Conservation (phyloP, 345 rosid species). For the Xanthoceras sorbifolium region DNA sequence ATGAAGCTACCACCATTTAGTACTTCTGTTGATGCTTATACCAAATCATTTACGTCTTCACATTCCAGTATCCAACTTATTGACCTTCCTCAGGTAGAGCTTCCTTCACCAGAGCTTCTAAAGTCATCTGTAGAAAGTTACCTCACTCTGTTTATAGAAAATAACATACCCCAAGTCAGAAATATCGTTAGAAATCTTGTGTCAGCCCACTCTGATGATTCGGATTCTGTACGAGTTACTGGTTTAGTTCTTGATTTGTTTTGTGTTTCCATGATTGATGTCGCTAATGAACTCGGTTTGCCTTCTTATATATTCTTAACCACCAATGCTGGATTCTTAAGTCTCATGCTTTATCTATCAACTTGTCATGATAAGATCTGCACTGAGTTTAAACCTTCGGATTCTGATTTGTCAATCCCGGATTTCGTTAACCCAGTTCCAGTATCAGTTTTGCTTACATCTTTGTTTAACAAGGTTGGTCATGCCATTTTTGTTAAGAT, state of each 20-base stretch:
- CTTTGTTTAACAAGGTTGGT: conserved; percentile 32
- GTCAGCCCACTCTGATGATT: conserved; percentile 15
- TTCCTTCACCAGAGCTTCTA: conserved; percentile 25
- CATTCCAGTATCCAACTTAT: conserved; percentile 36
- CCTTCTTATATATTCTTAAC: conserved; percentile 53
- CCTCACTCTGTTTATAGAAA: conserved; percentile 4
- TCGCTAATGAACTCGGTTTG: conserved; percentile 39
- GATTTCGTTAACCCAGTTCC: conserved; percentile 41
- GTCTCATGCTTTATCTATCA: conserved; percentile 41
- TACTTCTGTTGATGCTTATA: conserved; percentile 5
- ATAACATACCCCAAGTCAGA: conserved; percentile 23
- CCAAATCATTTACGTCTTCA: conserved; percentile 16
- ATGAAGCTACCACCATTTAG: conserved; percentile 15
- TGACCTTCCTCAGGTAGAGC: conserved; percentile 33
- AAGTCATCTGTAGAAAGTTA: conserved; percentile 21
- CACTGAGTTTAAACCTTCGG: conserved; percentile 18
- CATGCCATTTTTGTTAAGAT: conserved; percentile 34
- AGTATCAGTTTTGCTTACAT: conserved; percentile 35
- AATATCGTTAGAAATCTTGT: conserved; percentile 2
- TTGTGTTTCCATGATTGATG: conserved; percentile 43
- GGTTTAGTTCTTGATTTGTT: conserved; percentile 53
- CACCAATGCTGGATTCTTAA: conserved; percentile 33
- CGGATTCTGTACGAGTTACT: conserved; percentile 26
- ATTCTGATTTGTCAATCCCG: conserved; percentile 27
- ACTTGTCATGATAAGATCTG: conserved; percentile 23